Evolutionary conservation across 805 yeast species (phyloP), one percentile per base, ranked within the genome.

Genomic region (Candida chauliodis): DNA sequence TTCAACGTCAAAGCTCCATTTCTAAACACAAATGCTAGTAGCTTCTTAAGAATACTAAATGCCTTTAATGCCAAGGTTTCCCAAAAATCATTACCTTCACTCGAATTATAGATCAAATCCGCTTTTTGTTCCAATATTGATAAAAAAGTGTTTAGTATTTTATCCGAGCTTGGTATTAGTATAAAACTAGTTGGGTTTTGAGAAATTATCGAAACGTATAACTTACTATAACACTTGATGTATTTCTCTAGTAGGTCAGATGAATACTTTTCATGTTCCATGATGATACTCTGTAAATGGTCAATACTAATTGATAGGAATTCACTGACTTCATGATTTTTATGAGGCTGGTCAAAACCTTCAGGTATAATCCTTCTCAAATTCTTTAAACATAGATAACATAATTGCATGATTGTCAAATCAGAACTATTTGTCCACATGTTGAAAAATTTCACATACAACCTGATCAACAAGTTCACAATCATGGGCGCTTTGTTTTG

Each of bases 341-440:
- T 73, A 43, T 85, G 80, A 1, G 87, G 84, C 44, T 75, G 71
- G 32, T 82, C 87, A 48, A 74, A 81, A 0, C 95, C 95, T 51
- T 83, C 91, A 2, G 81, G 80, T 2, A 88, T 69, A 14, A 84
- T 70, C 44, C 95, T 69, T 48, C 95, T 69, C 21, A 85, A 59
- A 20, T 78, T 79, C 58, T 93, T 91, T 43, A 90, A 69, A 23
- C 88, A 73, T 34, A 86, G 55, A 56, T 90, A 89, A 13, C 93
- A 85, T 15, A 87, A 74, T 54, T 84, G 86, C 76, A 86, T 74
- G 15, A 73, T 58, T 2, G 77, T 70, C 21, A 79, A 56, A 50
- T 77, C 78, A 31, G 69, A 48, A 21, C 66, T 54, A 2, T 61
- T 49, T 0, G 77, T 69, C 93, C 95, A 87, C 37, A 69, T 67